Conservation (phyloP, 805 yeast species). For the Starmera pachycereana region DNA sequence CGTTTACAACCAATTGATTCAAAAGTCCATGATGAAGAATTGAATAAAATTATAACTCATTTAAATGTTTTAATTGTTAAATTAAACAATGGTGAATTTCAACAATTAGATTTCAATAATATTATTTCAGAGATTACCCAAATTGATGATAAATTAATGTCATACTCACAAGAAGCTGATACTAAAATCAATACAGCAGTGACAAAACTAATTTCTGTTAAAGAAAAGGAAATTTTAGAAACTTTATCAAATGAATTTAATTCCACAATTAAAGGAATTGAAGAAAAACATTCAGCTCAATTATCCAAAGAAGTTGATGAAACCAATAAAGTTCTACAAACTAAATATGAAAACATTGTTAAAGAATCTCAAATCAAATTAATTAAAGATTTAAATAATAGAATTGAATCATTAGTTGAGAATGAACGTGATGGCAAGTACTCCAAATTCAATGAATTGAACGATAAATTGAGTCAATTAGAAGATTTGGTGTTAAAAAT, state of each 20-base stretch:
- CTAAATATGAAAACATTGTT: slow-evolving; percentile 68
- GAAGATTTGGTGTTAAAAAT: slow-evolving; percentile 38
- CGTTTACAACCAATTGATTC: slow-evolving; percentile 22
- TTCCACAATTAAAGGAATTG: slow-evolving; percentile 49
- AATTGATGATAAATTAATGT: slow-evolving; percentile 13
- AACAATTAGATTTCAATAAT: slow-evolving; percentile 7
- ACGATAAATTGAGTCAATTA: slow-evolving; percentile 42
- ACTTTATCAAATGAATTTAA: slow-evolving; percentile 52
- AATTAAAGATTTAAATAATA: slow-evolving; percentile 52
- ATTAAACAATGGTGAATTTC: slow-evolving; percentile 14
- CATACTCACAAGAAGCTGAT: slow-evolving; percentile 6
- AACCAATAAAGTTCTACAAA: slow-evolving; percentile 50
- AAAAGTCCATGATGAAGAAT: slow-evolving; percentile 19
- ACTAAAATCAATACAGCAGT: slow-evolving; percentile 8
- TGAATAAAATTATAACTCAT: slow-evolving; percentile 15
- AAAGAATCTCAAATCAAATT: slow-evolving; percentile 57
- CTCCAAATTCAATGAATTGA: slow-evolving; percentile 52
- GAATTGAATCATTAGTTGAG: slow-evolving; percentile 51
- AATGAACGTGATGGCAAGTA: slow-evolving; percentile 73
- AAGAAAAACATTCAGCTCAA: slow-evolving; percentile 45
- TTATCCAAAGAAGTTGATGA: slow-evolving; percentile 58
- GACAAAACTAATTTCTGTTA: slow-evolving; percentile 15
- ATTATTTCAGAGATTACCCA: slow-evolving; percentile 8
- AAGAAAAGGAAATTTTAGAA: slow-evolving; percentile 49
- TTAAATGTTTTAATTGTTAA: slow-evolving; percentile 14